Percentiles rank a stretch among this genome's conserved stretches.
These are phyloP conservation scores for Parastagonospora nodorum DNA, from an alignment of 2,329 filamentous ascomycete genomes.

Conservation along the genomic window DNA sequence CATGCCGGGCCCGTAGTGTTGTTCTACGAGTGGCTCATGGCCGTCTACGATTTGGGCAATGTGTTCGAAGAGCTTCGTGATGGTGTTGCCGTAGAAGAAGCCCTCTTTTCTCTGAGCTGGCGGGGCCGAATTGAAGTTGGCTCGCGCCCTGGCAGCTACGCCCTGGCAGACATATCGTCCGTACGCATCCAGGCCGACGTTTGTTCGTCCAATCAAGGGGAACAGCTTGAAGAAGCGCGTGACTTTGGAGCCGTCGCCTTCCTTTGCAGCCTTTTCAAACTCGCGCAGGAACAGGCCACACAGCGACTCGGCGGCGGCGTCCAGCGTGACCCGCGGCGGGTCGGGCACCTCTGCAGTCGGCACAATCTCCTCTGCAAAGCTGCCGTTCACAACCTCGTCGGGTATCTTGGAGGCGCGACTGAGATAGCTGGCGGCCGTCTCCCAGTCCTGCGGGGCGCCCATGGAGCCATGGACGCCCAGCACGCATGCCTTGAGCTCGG, in stretches of 20 bases:
- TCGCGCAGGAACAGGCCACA: conserved; percentile 90
- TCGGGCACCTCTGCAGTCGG: conserved; percentile 96
- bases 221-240: conserved; percentile 99
- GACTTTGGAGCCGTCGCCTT: conserved; percentile 85
- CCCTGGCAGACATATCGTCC: conserved; percentile 95
- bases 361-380: conserved; percentile 89
- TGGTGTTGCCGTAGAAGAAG: conserved; percentile 87
- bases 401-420: conserved; percentile 82
- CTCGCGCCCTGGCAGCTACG: conserved; percentile 81
- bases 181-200: conserved; percentile 92
- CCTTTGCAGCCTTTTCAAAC: conserved; percentile 88
- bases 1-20: conserved; percentile 89
- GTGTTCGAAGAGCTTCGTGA: conserved; percentile 94
- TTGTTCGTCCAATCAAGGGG: conserved; percentile 85
- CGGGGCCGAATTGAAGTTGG: conserved; percentile 74
- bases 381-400: conserved; percentile 76
- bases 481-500: conserved; percentile 95
- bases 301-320: conserved; percentile 84
- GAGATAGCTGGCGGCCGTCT: conserved; percentile 90
- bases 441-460: conserved; percentile 98
- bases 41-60: conserved; percentile 96
- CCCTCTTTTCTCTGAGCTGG: conserved; percentile 70
- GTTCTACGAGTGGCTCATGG: conserved; percentile 87
- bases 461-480: conserved; percentile 93
- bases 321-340: conserved; percentile 81